Evolutionary conservation across 2,329 filamentous ascomycete species (phyloP).

Genomic region (Annulohypoxylon truncatum): DNA sequence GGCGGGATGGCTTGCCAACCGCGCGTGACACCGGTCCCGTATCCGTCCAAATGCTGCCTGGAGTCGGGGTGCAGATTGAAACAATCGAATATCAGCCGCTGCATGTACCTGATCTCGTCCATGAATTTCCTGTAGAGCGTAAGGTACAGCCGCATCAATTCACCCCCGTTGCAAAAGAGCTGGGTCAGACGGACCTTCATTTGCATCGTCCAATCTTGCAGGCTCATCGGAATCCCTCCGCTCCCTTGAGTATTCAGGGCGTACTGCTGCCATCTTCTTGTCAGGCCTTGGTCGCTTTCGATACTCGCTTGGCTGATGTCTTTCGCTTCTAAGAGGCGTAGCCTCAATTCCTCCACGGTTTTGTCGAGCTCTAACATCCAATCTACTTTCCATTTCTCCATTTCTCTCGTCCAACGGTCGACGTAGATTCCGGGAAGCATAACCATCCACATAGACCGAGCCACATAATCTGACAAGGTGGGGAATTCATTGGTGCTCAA

Average conservation of each 20-base stretch:
- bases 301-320: background rate
- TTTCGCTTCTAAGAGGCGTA: background rate
- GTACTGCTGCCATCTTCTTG: background rate
- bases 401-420: background rate
- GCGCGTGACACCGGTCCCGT: background rate
- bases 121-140: conserved; percentile 14
- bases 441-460: background rate
- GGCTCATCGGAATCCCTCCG: background rate
- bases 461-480: background rate
- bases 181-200: background rate
- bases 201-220: background rate
- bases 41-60: background rate
- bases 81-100: conserved; percentile 43
- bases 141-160: conserved; percentile 26
- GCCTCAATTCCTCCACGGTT: background rate
- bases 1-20: background rate
- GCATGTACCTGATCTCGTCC: conserved; percentile 32
- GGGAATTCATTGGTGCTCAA: conserved; percentile 6
- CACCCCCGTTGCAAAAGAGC: conserved; percentile 28
- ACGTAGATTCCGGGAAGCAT: background rate
- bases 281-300: background rate
- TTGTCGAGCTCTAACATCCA: conserved; percentile 2
- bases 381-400: background rate
- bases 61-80: conserved; percentile 1
- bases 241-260: background rate